phyloP scores from a whole-genome alignment of 1,139 yeast genomes.

The Yarrowia galli region DNA sequence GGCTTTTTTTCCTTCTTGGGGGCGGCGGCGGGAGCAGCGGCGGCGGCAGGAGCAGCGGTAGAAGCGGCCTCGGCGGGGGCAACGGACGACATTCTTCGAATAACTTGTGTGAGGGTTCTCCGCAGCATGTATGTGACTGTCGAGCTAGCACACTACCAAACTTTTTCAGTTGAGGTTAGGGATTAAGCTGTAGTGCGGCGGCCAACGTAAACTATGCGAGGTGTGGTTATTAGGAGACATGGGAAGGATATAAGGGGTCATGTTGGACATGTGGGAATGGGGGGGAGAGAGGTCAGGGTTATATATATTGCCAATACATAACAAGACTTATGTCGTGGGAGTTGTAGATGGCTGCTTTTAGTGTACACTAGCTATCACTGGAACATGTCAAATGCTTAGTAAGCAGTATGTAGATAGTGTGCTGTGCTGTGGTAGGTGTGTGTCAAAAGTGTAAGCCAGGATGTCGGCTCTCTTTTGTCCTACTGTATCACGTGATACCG shows the following conservation, averaged over 20 bases:
- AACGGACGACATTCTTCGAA: conserved; percentile 36
- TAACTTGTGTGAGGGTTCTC: conserved; percentile 36
- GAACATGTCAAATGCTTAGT: too few species aligned
- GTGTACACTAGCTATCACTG: too few species aligned
- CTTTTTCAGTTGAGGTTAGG: conserved; percentile 38
- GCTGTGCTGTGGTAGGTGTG: too few species aligned
- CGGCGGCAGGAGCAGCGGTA: conserved; percentile 11
- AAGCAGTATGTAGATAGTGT: too few species aligned
- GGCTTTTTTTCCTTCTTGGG: conserved; percentile 42
- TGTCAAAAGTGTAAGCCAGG: too few species aligned
- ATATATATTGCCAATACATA: too few species aligned
- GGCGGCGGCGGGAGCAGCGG: conserved; percentile 19
- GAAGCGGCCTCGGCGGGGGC: conserved; percentile 35
- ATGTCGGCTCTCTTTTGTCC: too few species aligned
- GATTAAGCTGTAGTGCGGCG: conserved; percentile 5
- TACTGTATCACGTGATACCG: too few species aligned
- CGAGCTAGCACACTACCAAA: conserved; percentile 23
- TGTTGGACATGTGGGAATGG: not conserved
- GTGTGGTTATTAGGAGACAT: not conserved
- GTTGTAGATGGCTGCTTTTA: too few species aligned
- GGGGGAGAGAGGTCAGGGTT: too few species aligned
- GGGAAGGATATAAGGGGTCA: not conserved
- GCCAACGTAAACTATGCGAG: not conserved
- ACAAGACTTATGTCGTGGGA: too few species aligned
- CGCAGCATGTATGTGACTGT: conserved; percentile 36